Conservation (phyloP, 768 basidiomycete genomes). For the Suillus brevipes region DNA sequence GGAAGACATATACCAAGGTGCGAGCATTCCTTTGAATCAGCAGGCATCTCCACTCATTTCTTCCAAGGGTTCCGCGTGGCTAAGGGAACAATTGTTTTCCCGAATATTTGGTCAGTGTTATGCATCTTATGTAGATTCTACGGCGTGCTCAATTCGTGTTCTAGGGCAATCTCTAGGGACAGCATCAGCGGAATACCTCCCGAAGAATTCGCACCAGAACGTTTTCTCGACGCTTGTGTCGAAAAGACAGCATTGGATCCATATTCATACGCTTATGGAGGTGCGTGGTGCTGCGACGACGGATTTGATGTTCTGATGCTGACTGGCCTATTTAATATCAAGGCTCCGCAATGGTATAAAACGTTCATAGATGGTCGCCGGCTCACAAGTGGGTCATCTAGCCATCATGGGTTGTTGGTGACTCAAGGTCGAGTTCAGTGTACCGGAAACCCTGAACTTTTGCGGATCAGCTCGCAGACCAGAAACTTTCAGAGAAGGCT, state of each 20-base stretch:
- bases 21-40: neutral
- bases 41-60: neutral
- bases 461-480: conserved; percentile 31
- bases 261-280: conserved; percentile 5
- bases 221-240: neutral
- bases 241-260: conserved; percentile 7
- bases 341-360: conserved; percentile 89
- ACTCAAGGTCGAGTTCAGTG: conserved; percentile 42
- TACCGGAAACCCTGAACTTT: conserved; percentile 57
- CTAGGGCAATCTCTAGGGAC: conserved; percentile 4
- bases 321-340: conserved; percentile 90
- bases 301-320: neutral
- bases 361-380: conserved; percentile 88
- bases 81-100: conserved; percentile 38
- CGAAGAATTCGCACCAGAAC: conserved; percentile 1
- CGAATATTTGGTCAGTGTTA: conserved; percentile 39
- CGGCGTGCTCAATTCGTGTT: neutral
- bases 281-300: neutral
- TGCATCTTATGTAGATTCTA: neutral
- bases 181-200: conserved; percentile 4
- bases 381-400: conserved; percentile 68
- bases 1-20: conserved; percentile 15
- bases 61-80: conserved; percentile 38
- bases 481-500: conserved; percentile 45
- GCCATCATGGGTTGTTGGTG: neutral